phyloP scores from a whole-genome alignment of 306 rosid species.

The Oemleria cerasiformis region DNA sequence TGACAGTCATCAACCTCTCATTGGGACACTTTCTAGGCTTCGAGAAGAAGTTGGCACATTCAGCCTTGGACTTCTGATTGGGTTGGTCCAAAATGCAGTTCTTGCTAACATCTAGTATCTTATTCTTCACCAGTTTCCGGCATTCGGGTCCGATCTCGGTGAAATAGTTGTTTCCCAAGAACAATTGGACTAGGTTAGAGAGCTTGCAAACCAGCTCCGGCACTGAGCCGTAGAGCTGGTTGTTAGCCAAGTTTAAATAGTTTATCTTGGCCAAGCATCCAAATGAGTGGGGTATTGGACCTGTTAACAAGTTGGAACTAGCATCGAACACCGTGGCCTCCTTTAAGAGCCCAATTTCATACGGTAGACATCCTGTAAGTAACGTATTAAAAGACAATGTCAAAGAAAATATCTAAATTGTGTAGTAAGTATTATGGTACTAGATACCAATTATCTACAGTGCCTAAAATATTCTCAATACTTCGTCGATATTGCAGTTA shows the following conservation, averaged over 20 bases:
- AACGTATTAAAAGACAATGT: not conserved
- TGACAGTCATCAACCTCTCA: constrained; percentile 2
- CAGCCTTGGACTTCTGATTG: constrained; percentile 28
- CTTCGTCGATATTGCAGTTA: too few relatives aligned
- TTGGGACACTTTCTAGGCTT: constrained; percentile 27
- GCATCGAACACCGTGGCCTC: constrained; percentile 54
- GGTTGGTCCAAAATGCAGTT: constrained; percentile 64
- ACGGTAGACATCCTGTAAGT: constrained; percentile 61
- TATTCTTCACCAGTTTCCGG: constrained; percentile 38
- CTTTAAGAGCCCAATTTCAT: constrained; percentile 54
- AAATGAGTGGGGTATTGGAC: constrained; percentile 73
- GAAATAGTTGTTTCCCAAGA: constrained; percentile 50
- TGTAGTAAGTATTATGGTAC: too few relatives aligned
- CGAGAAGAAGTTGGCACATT: constrained; percentile 35
- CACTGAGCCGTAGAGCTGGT: constrained; percentile 47
- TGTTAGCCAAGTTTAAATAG: constrained; percentile 37
- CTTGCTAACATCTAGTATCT: constrained; percentile 32
- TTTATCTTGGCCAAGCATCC: constrained; percentile 48
- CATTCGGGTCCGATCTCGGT: constrained; percentile 59
- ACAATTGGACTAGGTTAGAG: constrained; percentile 29
- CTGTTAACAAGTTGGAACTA: constrained; percentile 40
- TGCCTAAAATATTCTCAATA: too few relatives aligned
- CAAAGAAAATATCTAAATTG: not conserved
- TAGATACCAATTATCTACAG: too few relatives aligned
- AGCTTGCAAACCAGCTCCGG: constrained; percentile 65